phyloP scores from a whole-genome alignment of 106 monocot genomes.

The Dactylorhiza incarnata region DNA sequence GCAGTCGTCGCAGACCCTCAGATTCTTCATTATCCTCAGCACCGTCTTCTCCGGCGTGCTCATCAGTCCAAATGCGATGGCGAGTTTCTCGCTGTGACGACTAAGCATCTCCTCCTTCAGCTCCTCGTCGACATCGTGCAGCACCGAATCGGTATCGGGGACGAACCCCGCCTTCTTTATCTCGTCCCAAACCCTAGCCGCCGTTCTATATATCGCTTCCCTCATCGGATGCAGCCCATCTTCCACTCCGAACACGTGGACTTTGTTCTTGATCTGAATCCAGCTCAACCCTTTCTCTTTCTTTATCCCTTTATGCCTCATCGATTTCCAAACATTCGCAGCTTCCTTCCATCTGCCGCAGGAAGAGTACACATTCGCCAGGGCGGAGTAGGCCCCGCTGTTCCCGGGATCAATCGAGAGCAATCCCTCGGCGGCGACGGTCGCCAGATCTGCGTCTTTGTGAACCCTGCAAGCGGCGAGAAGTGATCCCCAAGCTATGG shows the following conservation, averaged over 20 bases:
- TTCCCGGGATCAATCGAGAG: constrained; percentile 61
- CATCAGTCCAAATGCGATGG: constrained; percentile 75
- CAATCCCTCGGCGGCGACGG: constrained; percentile 56
- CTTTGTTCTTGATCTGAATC: constrained; percentile 47
- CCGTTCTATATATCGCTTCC: constrained; percentile 50
- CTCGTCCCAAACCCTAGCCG: constrained; percentile 51
- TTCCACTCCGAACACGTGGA: constrained; percentile 71
- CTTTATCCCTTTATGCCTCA: constrained; percentile 71
- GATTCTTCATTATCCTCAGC: constrained; percentile 82
- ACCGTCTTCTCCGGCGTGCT: constrained; percentile 58
- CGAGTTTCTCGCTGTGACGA: constrained; percentile 80
- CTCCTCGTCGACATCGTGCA: constrained; percentile 85
- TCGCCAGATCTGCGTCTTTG: constrained; percentile 61
- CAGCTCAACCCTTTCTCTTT: constrained; percentile 85
- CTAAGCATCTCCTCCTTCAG: constrained; percentile 68
- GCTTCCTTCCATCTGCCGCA: constrained; percentile 79
- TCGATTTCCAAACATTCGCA: constrained; percentile 65
- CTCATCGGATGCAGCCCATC: constrained; percentile 53
- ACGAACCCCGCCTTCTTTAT: constrained; percentile 81
- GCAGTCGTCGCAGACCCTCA: constrained; percentile 83
- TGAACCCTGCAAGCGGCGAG: constrained; percentile 71
- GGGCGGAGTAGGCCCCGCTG: constrained; percentile 82
- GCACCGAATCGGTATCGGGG: constrained; percentile 56
- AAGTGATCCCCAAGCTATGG: constrained; percentile 86
- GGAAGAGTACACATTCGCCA: constrained; percentile 83